A percentile compares a stretch with the other conserved stretches of the same genome.
Conservation (phyloP, 495 filamentous ascomycete species). For the Pseudotulostoma volvatum region DNA sequence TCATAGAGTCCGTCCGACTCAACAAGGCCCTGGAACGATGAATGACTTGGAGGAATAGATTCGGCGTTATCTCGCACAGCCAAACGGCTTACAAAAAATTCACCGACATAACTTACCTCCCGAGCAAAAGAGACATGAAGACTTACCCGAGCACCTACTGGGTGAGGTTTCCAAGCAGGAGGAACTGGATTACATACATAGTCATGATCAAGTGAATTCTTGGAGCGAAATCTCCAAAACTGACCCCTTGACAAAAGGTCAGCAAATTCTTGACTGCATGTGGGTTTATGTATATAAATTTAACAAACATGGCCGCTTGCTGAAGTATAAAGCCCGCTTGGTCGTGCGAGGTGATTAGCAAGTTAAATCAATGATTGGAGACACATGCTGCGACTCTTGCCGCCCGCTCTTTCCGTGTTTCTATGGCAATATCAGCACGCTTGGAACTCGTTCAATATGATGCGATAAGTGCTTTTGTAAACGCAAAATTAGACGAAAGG, state of each 20-base stretch:
- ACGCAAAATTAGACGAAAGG: constrained; percentile 7
- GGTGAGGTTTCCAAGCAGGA: too few species aligned
- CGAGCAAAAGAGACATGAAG: too few species aligned
- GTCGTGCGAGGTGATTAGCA: constrained; percentile 15
- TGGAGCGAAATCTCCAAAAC: too few species aligned
- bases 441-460: constrained; percentile 7
- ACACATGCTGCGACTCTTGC: constrained; percentile 13
- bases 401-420: constrained; percentile 5
- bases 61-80: too few species aligned
- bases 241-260: background rate
- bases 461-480: constrained; percentile 13
- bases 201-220: too few species aligned
- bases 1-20: too few species aligned
- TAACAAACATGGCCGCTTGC: constrained; percentile 8
- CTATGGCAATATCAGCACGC: constrained; percentile 9
- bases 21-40: too few species aligned
- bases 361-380: background rate
- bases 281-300: constrained; percentile 12
- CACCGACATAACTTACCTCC: too few species aligned
- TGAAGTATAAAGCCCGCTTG: constrained; percentile 15
- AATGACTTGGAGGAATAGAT: too few species aligned
- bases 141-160: too few species aligned
- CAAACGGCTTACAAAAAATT: too few species aligned
- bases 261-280: constrained; percentile 2
- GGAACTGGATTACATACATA: too few species aligned